Base-by-base conservation (phyloP, 352 stramenopile species). In the Phytophthora tentaculata region DNA sequence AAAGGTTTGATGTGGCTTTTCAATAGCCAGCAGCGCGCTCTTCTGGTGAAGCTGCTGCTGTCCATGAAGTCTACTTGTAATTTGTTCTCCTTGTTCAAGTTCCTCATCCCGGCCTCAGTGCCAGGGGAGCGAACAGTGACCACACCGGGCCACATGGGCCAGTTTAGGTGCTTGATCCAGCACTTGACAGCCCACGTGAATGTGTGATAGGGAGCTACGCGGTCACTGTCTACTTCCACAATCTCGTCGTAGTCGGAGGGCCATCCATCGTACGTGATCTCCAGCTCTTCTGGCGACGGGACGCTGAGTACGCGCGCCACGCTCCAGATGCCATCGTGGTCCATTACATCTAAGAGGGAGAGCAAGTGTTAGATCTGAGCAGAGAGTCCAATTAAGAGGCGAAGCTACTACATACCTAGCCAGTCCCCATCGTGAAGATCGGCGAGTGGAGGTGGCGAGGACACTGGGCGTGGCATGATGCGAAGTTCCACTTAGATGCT, bases 201-300 rank as follows among this genome's bases (percentile, higher is more conserved):
- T 14, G 59, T 66, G 37, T 91, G 79, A 61, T 80, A 89, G 17
- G 83, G 83, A 20, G 83, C 83, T 6, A 90, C 76, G 24, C 81
- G 77, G 29, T 73, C 66, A 53, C 71, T 75, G 53, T 86, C 71
- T 20, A 89, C 58, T n/a, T 26, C 29, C 44, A 91, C 64, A 23
- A 87, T 56, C 49, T 91, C 83, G 52, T 90, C 76, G 63, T 79
- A 91, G 43, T 81, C 66, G 4, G 45, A 13, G 0, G 67, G 68
- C 83, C 83, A 91, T 3, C 81, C 83, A 22, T 91, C 83, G 67
- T 91, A 91, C 19, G 64, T 74, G 28, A 91, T 73, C 43, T 84
- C 74, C n/a, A 89, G 60, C 52, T 67, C 57, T 9, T 41, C 57
- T 16, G 45, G 9, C 1, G 72, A 69, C 24, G 47, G 52, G 20